A percentile compares a stretch with the other conserved stretches of the same genome.
Evolutionary conservation across 495 filamentous ascomycete genomes (phyloP).

Genomic region (Daldinia bambusicola): DNA sequence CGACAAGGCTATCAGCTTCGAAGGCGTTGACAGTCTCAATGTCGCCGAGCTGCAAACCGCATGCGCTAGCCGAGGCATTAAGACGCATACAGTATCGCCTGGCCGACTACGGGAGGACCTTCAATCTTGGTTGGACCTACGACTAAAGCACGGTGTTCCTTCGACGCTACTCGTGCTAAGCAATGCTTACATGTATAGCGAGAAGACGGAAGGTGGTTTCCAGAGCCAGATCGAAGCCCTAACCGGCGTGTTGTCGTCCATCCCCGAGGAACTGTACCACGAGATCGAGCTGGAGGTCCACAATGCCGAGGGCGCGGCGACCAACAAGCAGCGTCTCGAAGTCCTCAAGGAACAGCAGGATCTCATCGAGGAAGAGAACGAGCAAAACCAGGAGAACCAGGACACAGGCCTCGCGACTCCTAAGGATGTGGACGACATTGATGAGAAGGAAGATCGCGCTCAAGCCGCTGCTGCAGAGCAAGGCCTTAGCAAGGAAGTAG

Average conservation of each 20-base stretch:
- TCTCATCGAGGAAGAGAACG: conserved; percentile 95
- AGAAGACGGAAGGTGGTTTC: conserved; percentile 75
- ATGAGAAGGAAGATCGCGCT: conserved; percentile 65
- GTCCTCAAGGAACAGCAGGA: conserved; percentile 99
- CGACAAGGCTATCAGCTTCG: conserved; percentile 92
- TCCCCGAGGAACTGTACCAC: conserved; percentile 98
- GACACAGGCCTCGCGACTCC: conserved; percentile 73
- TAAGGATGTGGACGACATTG: conserved; percentile 89
- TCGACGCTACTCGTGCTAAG: conserved; percentile 94
- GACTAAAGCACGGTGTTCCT: conserved; percentile 90
- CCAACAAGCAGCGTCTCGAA: conserved; percentile 99
- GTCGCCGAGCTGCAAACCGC: conserved; percentile 94
- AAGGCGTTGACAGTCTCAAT: conserved; percentile 92
- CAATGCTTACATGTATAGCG: conserved; percentile 98
- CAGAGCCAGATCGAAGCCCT: conserved; percentile 92
- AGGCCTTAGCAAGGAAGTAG: conserved; percentile 53
- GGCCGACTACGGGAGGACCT: conserved; percentile 89
- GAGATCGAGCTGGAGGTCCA: conserved; percentile 99
- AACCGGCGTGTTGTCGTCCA: conserved; percentile 88
- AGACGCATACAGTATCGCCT: conserved; percentile 89
- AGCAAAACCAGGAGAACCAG: conserved; percentile 83
- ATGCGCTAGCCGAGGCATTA: conserved; percentile 87
- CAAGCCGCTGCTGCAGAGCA: conserved; percentile 49
- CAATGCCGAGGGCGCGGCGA: conserved; percentile 95
- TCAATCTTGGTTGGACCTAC: conserved; percentile 92